Evolutionary conservation across 2,329 filamentous ascomycete genomes (phyloP).

Genomic region (Lasiodiplodia theobromae): DNA sequence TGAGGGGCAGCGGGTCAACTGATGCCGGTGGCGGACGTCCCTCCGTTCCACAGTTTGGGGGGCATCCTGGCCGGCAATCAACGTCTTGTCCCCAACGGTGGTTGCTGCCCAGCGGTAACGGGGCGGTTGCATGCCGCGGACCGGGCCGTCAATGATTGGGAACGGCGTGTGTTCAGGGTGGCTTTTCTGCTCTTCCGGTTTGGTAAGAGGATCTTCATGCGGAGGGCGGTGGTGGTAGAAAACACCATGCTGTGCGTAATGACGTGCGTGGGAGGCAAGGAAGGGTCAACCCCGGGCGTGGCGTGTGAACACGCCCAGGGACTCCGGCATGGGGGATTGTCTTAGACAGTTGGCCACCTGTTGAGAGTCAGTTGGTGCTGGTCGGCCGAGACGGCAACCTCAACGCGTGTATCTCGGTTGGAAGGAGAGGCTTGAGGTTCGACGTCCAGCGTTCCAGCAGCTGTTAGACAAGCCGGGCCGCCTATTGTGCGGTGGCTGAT

Average conservation of each 20-base stretch:
- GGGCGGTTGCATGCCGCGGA: slow-evolving; percentile 13
- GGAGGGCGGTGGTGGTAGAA: slow-evolving; percentile 8
- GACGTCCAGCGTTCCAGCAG: not conserved
- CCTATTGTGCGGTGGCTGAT: slow-evolving; percentile 1
- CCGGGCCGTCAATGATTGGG: slow-evolving; percentile 8
- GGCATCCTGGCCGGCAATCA: slow-evolving; percentile 14
- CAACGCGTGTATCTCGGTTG: slow-evolving; percentile 1
- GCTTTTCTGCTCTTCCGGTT: slow-evolving; percentile 7
- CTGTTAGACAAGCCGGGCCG: not conserved
- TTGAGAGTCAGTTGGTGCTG: not conserved
- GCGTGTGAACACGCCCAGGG: slow-evolving; percentile 20
- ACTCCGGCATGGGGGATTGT: not conserved
- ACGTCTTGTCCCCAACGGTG: not conserved
- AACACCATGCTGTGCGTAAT: slow-evolving; percentile 15
- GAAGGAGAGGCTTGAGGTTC: not conserved
- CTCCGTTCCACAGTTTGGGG: not conserved
- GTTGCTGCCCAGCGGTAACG: not conserved
- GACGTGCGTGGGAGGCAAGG: slow-evolving; percentile 23
- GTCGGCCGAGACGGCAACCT: not conserved
- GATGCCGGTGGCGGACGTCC: not conserved
- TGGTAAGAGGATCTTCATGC: slow-evolving; percentile 20
- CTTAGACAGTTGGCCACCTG: slow-evolving; percentile 7
- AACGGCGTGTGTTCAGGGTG: slow-evolving; percentile 7
- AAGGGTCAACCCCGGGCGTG: slow-evolving; percentile 6
- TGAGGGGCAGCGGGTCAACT: slow-evolving; percentile 20